Percentiles rank a stretch among this genome's conserved stretches.
Conservation (phyloP, 1,284 basidiomycete species). For the Porphyrellus sp. region DNA sequence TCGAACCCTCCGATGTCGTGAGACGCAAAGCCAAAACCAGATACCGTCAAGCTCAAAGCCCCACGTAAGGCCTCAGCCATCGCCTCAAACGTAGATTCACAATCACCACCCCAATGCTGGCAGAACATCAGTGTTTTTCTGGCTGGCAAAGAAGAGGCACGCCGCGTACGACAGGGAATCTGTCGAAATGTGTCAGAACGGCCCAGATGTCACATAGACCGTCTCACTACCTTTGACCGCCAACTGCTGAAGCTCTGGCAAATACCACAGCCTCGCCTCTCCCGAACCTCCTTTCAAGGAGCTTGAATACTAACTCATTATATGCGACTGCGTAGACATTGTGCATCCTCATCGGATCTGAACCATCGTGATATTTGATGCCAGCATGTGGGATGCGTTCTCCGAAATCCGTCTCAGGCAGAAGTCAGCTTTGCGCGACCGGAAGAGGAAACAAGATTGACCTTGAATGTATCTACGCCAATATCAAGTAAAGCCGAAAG, state of each 20-base stretch:
- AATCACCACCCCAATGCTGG: constrained; percentile 75
- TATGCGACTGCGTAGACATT: constrained; percentile 66
- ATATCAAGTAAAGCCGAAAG: constrained; percentile 60
- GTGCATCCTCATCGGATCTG: constrained; percentile 65
- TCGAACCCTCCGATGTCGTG: constrained; percentile 79
- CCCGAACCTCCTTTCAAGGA: constrained; percentile 58
- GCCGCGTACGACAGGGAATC: constrained; percentile 18
- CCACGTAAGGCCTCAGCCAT: constrained; percentile 75
- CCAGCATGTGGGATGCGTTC: constrained; percentile 61
- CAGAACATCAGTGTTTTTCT: constrained; percentile 21
- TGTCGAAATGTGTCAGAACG: constrained; percentile 6
- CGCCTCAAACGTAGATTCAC: constrained; percentile 74
- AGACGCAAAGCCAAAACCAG: constrained; percentile 69
- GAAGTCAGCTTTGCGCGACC: background rate
- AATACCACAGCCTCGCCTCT: constrained; percentile 68
- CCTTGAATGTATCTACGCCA: constrained; percentile 72
- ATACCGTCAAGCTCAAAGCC: constrained; percentile 60
- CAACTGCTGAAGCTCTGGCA: constrained; percentile 61
- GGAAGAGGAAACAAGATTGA: constrained; percentile 20
- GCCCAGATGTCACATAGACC: constrained; percentile 1
- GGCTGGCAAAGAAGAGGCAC: background rate
- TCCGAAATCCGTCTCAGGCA: constrained; percentile 63
- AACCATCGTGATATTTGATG: constrained; percentile 65
- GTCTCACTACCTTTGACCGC: constrained; percentile 56
- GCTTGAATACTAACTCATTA: constrained; percentile 66